Evolutionary conservation across 2,329 filamentous ascomycete species (phyloP), one percentile per base, ranked within the genome.

Genomic region (Teratosphaeria zuluensis): DNA sequence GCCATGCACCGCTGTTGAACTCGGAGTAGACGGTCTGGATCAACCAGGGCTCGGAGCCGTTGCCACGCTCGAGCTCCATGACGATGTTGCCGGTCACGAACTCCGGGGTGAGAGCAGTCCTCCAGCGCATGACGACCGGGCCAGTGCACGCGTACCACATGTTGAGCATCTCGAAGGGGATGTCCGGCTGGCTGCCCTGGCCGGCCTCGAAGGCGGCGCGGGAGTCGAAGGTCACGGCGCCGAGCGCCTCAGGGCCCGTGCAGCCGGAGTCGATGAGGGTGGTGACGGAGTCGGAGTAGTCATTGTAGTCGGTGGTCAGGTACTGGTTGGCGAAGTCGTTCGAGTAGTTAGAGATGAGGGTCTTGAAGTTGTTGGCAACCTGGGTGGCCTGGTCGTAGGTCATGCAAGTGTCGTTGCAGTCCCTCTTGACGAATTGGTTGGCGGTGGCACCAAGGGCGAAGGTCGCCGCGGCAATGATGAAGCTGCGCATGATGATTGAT

Each of bases 101-200:
- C 61, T 68, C 62, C 1, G 66, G 62, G n/a, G 51, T 59, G 12
- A 63, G 64, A 14, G 59, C 60, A 14, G 58, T 59, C 9, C 58
- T 53, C 69, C 69, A 71, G 48, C 69, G 63, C 55, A 71, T 63
- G 51, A 69, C 65, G 58, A 69, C 68, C 0, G 66, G 65, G 53
- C 61, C 61, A 14, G 66, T 61, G 62, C 69, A 71, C 32, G 66
- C 65, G 61, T 70, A 63, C 69, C 69, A 71, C 35, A 69, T 51
- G 59, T 70, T 68, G 21, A 70, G 58, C 48, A 68, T 66, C 54
- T 67, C 61, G 61, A 70, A 71, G 4, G 69, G 69, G 31, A 70
- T 69, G 31, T 58, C 57, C 5, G 69, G 65, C 58, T 70, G 68
- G 2, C 61, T 51, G 53, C 67, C 65, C 58, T 70, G 69, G 51